Evolutionary conservation across 78 protist species (phyloP), one percentile per base, ranked within the genome.

Genomic region (Protostelium mycophagum): DNA sequence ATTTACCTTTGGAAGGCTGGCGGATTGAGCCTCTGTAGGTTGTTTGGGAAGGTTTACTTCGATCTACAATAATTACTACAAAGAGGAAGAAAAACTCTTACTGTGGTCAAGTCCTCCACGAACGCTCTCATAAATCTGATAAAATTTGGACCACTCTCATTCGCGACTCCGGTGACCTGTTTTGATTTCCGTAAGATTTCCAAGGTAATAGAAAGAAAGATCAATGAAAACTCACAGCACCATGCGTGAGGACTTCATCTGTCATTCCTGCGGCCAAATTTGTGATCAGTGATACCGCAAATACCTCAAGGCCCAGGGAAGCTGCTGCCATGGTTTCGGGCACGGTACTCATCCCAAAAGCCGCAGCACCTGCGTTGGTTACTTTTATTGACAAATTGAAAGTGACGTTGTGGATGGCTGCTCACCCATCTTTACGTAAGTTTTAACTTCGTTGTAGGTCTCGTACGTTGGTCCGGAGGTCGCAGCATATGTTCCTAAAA

Each of bases 241-340:
- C 91, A 25, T 93, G 95, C 38, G 83, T 91, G 38, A 93, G 85
- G 0, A 34, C 36, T 28, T 5, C n/a, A 0, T 63, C 37, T 29
- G 83, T 29, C 38, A 38, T 38, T 23, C 95, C 95, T 83, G 95
- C 95, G 83, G 93, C 95, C 28, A 91, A 5, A 34, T 93, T 93
- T 36, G 93, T 63, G 37, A 93, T 90, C 34, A 86, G 36, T 28
- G 90, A 85, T 39, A 93, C 34, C 23, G 87, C 95, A 89, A 93
- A 90, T 25, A 85, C 89, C 83, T 88, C 92, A 85, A 93, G 35
- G 28, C 95, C 95, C 0, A 63, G 0, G 1, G 92, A 90, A 28
- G 90, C 0, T 87, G 92, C 95, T n/a, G 92, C 95, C 31, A 93
- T 34, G 34, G 88, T 39, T 34, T 93, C 95, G 34, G 93, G 94